phyloP scores from a whole-genome alignment of 2,329 filamentous ascomycete genomes.

The Neofusicoccum sp. region DNA sequence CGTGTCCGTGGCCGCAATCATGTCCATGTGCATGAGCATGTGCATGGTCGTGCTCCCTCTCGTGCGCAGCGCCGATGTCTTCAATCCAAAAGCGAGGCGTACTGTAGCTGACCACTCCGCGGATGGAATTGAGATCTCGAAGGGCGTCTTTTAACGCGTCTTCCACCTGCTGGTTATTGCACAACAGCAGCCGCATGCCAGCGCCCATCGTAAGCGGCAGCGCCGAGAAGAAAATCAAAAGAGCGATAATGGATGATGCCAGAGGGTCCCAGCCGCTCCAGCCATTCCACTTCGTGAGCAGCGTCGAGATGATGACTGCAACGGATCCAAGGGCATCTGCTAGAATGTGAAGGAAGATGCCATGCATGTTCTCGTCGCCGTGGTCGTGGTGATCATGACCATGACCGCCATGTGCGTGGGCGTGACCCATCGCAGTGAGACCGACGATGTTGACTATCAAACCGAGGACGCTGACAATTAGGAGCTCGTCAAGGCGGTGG shows the following conservation, averaged over 20 bases:
- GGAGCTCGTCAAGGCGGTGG: slow-evolving; percentile 80
- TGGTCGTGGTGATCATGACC: slow-evolving; percentile 53
- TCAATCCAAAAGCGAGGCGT: slow-evolving; percentile 93
- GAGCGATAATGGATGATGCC: slow-evolving; percentile 89
- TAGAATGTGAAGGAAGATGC: slow-evolving; percentile 93
- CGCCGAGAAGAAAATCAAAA: slow-evolving; percentile 90
- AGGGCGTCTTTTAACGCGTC: slow-evolving; percentile 86
- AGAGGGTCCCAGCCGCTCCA: slow-evolving; percentile 96
- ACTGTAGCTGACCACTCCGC: slow-evolving; percentile 83
- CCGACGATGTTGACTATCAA: slow-evolving; percentile 90
- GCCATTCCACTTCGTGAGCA: slow-evolving; percentile 81
- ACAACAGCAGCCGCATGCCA: slow-evolving; percentile 79
- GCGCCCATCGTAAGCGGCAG: slow-evolving; percentile 84
- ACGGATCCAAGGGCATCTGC: slow-evolving; percentile 94
- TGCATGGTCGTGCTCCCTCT: slow-evolving; percentile 40
- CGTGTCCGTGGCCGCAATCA: slow-evolving; percentile 30
- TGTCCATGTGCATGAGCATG: slow-evolving; percentile 33
- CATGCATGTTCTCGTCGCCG: slow-evolving; percentile 97
- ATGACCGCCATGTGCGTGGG: slow-evolving; percentile 59
- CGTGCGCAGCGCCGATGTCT: slow-evolving; percentile 57
- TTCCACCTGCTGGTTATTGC: slow-evolving; percentile 81
- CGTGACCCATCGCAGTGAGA: slow-evolving; percentile 76
- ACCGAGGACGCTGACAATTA: slow-evolving; percentile 85
- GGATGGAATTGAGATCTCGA: slow-evolving; percentile 77
- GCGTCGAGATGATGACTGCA: slow-evolving; percentile 89